phyloP scores from a whole-genome alignment of 2,329 filamentous ascomycete species.

The Cladosporium velox region DNA sequence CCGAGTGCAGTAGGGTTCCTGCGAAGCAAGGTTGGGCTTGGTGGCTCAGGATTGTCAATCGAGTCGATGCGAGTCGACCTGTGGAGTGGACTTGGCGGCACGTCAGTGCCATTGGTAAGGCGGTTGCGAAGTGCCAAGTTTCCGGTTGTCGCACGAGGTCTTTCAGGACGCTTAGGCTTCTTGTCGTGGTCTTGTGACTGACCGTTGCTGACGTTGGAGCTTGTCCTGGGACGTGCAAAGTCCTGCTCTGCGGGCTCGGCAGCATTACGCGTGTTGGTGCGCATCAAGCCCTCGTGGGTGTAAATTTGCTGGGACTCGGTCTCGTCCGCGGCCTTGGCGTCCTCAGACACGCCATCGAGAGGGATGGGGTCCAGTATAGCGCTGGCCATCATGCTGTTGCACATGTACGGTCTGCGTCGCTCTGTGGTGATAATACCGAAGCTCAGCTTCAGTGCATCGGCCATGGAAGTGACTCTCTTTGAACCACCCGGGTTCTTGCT shows the following conservation, averaged over 20 bases:
- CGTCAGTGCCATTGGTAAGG: conserved; percentile 31
- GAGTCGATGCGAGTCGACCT: conserved; percentile 36
- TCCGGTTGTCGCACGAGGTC: conserved; percentile 12
- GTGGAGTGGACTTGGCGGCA: conserved; percentile 36
- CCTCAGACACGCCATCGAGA: conserved; percentile 39
- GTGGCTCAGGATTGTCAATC: conserved; percentile 23
- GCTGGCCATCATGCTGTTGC: conserved; percentile 72
- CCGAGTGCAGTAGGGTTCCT: conserved; percentile 33
- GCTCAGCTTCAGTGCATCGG: conserved; percentile 93
- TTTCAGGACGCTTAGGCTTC: conserved; percentile 15
- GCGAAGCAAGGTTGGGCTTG: conserved; percentile 20
- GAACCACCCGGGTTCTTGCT: conserved; percentile 98
- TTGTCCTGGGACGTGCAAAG: conserved; percentile 29
- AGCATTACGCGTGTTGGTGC: background rate
- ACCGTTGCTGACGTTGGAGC: conserved; percentile 22
- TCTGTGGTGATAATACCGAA: conserved; percentile 96
- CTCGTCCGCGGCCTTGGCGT: conserved; percentile 36
- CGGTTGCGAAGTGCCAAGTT: conserved; percentile 27
- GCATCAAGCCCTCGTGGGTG: conserved; percentile 4
- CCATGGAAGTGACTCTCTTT: conserved; percentile 92
- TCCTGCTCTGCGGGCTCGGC: conserved; percentile 31
- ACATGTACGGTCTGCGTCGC: conserved; percentile 52
- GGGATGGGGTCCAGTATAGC: conserved; percentile 63
- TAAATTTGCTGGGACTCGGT: conserved; percentile 23
- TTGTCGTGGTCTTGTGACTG: conserved; percentile 17